Evolutionary conservation across 1,284 basidiomycete species (phyloP), one percentile per base, ranked within the genome.

Genomic region (Apiotrichum porosum): DNA sequence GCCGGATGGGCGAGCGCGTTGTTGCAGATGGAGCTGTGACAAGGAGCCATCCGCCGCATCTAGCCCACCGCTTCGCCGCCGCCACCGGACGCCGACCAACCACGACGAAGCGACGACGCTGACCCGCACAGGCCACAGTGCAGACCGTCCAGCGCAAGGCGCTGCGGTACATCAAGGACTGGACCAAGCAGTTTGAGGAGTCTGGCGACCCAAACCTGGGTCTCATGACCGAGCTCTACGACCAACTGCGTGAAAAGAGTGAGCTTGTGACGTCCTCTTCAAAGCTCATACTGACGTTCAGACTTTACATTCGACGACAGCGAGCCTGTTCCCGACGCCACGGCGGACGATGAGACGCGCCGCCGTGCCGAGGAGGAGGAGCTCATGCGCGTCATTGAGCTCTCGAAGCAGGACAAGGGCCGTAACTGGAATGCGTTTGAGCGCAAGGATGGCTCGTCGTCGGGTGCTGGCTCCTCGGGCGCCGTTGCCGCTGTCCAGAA

Each of bases 201-300:
- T 68, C 72, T 12, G 57, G 66, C 15, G 86, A 94, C 59, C 74
- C 84, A 4, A 82, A 85, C 19, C 79, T 97, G 6, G 89, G 89
- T 3, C 77, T 98, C 38, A 94, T 97, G 84, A 84, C 86, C 58
- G 91, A 97, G 60, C 86, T 88, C 40, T 90, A 88, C 65, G 84
- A 88, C 54, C 79, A 76, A 51, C 77, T 99, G 43, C 86, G 86
- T 71, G 77, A 79, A 10, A 95, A 91, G 77, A 85, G 90, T 89
- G 66, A 55, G 79, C 74, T 34, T n/a, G n/a, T n/a, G n/a, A 5
- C 3, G 19, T 14, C 17, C 3, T 1, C 0, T n/a, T n/a, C n/a
- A n/a, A n/a, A n/a, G n/a, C n/a, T n/a, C n/a, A n/a, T n/a, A n/a
- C 38, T 50, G 17, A 51, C 43, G 5, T 21, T 30, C 55, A 72